These are phyloP conservation scores for Phytopythium litorale DNA, from an alignment of 352 stramenopile species.

Conservation along the genomic window DNA sequence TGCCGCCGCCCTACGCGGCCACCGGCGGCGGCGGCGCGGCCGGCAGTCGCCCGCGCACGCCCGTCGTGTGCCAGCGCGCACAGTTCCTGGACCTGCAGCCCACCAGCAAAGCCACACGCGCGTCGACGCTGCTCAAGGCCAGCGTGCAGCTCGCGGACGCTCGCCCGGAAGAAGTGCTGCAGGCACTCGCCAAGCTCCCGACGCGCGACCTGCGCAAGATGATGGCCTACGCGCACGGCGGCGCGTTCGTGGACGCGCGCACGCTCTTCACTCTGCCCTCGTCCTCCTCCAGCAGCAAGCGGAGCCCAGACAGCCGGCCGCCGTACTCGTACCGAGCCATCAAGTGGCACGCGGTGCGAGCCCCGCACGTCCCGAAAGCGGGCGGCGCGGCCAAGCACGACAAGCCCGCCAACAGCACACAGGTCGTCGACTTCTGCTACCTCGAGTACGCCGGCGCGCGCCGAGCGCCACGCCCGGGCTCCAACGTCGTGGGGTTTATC, in stretches of 20 bases:
- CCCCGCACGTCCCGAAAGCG: background rate
- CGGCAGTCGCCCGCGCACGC: slow-evolving; percentile 6
- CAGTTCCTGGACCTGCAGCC: slow-evolving; percentile 72
- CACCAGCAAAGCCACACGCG: slow-evolving; percentile 43
- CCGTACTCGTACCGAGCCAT: slow-evolving; percentile 61
- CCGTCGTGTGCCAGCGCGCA: slow-evolving; percentile 37
- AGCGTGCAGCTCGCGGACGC: slow-evolving; percentile 50
- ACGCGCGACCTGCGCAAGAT: slow-evolving; percentile 60
- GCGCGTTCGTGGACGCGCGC: slow-evolving; percentile 54
- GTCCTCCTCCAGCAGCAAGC: slow-evolving; percentile 8
- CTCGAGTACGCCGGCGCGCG: slow-evolving; percentile 66
- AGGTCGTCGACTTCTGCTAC: slow-evolving; percentile 67
- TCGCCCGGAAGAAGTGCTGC: slow-evolving; percentile 50
- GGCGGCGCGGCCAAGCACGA: slow-evolving; percentile 2
- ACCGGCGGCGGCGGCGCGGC: slow-evolving; percentile 8
- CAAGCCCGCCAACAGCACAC: slow-evolving; percentile 29
- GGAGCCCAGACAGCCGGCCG: slow-evolving; percentile 2
- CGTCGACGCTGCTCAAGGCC: slow-evolving; percentile 62
- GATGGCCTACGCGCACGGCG: slow-evolving; percentile 53
- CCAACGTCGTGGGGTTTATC: slow-evolving; percentile 66
- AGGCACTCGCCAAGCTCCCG: slow-evolving; percentile 46
- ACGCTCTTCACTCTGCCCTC: slow-evolving; percentile 62
- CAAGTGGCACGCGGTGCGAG: slow-evolving; percentile 61
- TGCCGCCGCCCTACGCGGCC: slow-evolving; percentile 5
- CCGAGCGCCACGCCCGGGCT: slow-evolving; percentile 38